Base-by-base conservation (phyloP, 2,329 filamentous ascomycete genomes). In the Teratosphaeria gauchensis region DNA sequence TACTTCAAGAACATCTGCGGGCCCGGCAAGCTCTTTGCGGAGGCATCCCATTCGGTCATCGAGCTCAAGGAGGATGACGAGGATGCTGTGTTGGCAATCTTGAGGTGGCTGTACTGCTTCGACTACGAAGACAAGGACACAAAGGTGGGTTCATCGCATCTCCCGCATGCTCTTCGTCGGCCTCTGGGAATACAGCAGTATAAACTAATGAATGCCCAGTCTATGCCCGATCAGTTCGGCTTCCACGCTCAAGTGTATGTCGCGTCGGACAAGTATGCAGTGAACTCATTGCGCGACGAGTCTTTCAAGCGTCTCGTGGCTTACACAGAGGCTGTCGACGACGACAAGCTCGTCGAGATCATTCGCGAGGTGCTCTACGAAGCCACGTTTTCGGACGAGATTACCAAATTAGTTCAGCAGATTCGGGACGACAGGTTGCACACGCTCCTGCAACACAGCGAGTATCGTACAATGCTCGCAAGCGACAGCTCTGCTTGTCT, bases 71-170 rank as follows among this genome's bases (percentile, higher is more conserved):
- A 58, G 4, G 58, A 62, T 32, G 56, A 60, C 38, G 46, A 58
- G 21, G 58, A 59, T 8, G 60, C 56, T 0, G 56, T 58, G 9
- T 51, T 58, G 32, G 60, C 58, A 12, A 56, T 62, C 53, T 56
- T 62, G 24, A 56, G 58, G 21, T 60, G 58, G 58, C 42, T 60
- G 14, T 62, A 62, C 48, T 54, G 53, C 35, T 60, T 60, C 51
- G 56, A 60, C 24, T 62, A 62, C 38, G 53, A 61, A 16, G 21
- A 42, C 2, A 3, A 21, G 0, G 24, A 31, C 32, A 16, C 19
- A 2, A 14, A 48, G 14, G 46, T 24, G 24, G 24, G 30, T 16
- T 14, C n/a, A 12, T 16, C n/a, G n/a, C n/a, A n/a, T n/a, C n/a
- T n/a, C n/a, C n/a, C n/a, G n/a, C n/a, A n/a, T n/a, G n/a, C n/a